phyloP scores from a whole-genome alignment of 2,329 filamentous ascomycete species.

The Xylogone sp. region DNA sequence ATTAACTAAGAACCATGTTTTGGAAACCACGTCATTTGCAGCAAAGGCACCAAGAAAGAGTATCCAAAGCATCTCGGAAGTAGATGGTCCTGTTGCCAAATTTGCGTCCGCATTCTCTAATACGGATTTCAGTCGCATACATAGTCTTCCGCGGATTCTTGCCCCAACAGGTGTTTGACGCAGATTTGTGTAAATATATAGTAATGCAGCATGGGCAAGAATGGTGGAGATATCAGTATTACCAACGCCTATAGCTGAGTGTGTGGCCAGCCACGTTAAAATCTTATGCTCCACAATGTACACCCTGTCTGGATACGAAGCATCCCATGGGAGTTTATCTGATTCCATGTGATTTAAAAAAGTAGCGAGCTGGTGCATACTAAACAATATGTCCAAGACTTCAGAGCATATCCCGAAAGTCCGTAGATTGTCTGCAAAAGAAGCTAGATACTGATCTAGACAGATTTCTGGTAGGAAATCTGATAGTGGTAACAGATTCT shows the following conservation, averaged over 20 bases:
- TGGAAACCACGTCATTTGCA: neutral
- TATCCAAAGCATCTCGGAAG: neutral
- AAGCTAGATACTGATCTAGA: neutral
- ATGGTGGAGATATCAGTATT: neutral
- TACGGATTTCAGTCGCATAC: neutral
- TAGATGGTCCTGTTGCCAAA: neutral
- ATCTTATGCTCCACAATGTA: neutral
- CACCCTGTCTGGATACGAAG: conserved; percentile 1
- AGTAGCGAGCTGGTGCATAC: neutral
- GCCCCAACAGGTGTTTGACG: conserved; percentile 1
- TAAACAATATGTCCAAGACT: neutral
- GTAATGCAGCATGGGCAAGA: neutral
- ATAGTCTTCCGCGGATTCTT: neutral
- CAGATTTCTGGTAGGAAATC: neutral
- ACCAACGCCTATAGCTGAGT: neutral
- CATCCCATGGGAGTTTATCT: neutral
- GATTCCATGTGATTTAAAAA: neutral
- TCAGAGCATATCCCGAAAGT: neutral
- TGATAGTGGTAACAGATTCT: neutral
- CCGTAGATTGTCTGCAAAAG: neutral
- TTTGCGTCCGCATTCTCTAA: neutral
- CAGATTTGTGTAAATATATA: conserved; percentile 1
- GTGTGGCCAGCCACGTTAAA: neutral
- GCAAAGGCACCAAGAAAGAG: neutral
- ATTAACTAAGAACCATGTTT: neutral